Conservation (phyloP, 2,329 filamentous ascomycete genomes). For the Pestalotiopsis fici region DNA sequence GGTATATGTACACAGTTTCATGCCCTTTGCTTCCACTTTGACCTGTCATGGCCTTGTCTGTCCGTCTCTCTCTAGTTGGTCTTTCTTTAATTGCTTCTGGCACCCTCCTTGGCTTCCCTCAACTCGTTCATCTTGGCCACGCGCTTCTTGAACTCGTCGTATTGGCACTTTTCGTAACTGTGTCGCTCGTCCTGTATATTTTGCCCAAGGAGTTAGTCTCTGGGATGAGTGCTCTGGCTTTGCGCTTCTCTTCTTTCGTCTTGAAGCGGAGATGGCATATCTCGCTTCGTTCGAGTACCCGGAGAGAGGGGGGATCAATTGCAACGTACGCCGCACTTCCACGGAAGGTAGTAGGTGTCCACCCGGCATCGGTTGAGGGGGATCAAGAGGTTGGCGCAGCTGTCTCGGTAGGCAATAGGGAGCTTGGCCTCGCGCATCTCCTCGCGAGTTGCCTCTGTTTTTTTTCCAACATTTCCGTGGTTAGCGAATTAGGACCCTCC, state of each 20-base stretch:
- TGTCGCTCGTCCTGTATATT: conserved; percentile 82
- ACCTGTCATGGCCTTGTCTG: too few relatives aligned
- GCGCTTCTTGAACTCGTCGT: conserved; percentile 97
- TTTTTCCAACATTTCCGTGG: too few relatives aligned
- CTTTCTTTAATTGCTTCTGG: conserved; percentile 72
- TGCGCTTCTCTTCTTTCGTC: background rate
- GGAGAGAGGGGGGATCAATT: background rate
- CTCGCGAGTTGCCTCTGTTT: conserved; percentile 77
- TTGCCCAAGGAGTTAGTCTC: conserved; percentile 3
- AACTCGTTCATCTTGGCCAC: conserved; percentile 99
- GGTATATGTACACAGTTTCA: conserved; percentile 6
- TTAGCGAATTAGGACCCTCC: too few relatives aligned
- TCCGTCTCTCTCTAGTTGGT: too few relatives aligned
- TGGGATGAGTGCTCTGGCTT: background rate
- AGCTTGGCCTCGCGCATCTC: conserved; percentile 92
- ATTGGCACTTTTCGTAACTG: conserved; percentile 99
- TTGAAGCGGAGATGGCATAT: too few relatives aligned
- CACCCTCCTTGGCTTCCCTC: conserved; percentile 79
- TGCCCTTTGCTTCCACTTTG: background rate
- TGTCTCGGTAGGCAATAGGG: conserved; percentile 90
- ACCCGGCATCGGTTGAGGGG: conserved; percentile 93
- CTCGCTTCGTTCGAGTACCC: background rate
- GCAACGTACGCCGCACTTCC: conserved; percentile 88
- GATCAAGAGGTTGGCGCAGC: conserved; percentile 91
- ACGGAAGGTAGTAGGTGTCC: conserved; percentile 91